phyloP scores from a whole-genome alignment of 2,329 filamentous ascomycete genomes.

The Chaetomiaceae sp. region DNA sequence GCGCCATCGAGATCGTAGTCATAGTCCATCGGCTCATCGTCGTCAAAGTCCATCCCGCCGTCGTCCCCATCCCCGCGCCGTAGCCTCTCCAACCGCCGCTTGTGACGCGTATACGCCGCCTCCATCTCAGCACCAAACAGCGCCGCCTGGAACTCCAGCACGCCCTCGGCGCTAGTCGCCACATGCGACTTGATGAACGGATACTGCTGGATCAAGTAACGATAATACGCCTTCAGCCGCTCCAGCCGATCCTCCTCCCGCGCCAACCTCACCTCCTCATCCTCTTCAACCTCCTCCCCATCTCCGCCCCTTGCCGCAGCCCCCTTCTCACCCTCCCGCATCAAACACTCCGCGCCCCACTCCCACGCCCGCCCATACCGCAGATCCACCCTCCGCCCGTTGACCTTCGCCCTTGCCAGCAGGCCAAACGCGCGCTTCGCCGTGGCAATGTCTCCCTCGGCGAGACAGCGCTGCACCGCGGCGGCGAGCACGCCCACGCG shows the following conservation, averaged over 20 bases:
- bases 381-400: constrained; percentile 57
- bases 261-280: background rate
- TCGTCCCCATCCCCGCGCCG: constrained; percentile 22
- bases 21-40: constrained; percentile 14
- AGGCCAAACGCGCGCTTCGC: constrained; percentile 71
- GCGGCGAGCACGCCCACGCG: constrained; percentile 63
- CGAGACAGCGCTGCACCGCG: constrained; percentile 66
- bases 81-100: constrained; percentile 36
- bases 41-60: constrained; percentile 18
- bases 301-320: constrained; percentile 9
- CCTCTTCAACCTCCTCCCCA: constrained; percentile 2
- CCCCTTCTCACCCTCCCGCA: constrained; percentile 47
- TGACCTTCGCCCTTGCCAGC: constrained; percentile 51
- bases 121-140: constrained; percentile 79
- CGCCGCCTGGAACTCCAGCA: constrained; percentile 73
- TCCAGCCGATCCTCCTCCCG: constrained; percentile 35
- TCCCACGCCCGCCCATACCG: constrained; percentile 69
- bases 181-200: constrained; percentile 60
- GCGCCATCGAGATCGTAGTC: constrained; percentile 18
- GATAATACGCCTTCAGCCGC: constrained; percentile 58
- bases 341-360: constrained; percentile 76
- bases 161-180: constrained; percentile 50
- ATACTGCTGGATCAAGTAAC: constrained; percentile 69
- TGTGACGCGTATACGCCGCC: constrained; percentile 58
- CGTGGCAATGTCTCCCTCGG: constrained; percentile 61